Percentiles rank a stretch among this genome's conserved stretches.
These are phyloP conservation scores for Hypoxylon sp. DNA, from an alignment of 2,329 filamentous ascomycete species.

Conservation along the genomic window DNA sequence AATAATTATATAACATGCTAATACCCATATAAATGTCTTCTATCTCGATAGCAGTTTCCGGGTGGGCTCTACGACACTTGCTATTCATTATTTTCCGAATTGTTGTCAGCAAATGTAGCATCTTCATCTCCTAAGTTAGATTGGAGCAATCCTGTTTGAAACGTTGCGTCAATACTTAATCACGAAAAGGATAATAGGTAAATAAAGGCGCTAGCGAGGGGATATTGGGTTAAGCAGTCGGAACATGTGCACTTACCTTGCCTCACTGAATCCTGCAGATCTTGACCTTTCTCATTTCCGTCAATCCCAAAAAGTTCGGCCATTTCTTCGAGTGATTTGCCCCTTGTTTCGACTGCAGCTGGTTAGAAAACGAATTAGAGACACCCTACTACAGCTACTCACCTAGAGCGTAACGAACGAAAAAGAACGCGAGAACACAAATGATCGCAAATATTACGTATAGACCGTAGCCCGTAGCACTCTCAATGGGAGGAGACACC, in stretches of 20 bases:
- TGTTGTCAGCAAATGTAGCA: slow-evolving; percentile 25
- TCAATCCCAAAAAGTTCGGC: slow-evolving; percentile 49
- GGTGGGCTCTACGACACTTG: not conserved
- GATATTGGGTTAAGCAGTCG: not conserved
- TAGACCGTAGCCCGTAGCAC: slow-evolving; percentile 50
- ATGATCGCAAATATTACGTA: slow-evolving; percentile 50
- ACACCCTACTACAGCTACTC: slow-evolving; percentile 10
- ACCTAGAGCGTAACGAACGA: slow-evolving; percentile 50
- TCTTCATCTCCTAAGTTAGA: slow-evolving; percentile 31
- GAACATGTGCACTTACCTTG: slow-evolving; percentile 37
- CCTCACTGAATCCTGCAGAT: slow-evolving; percentile 26
- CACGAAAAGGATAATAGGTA: not conserved
- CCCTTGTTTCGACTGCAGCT: slow-evolving; percentile 44
- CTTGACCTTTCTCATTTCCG: slow-evolving; percentile 37
- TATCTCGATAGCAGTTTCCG: not conserved
- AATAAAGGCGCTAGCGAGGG: not conserved
- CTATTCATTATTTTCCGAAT: slow-evolving; percentile 24
- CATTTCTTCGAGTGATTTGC: slow-evolving; percentile 50
- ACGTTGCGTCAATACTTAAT: slow-evolving; percentile 7
- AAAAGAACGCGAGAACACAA: slow-evolving; percentile 51
- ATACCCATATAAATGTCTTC: not conserved
- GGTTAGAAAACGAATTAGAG: slow-evolving; percentile 14
- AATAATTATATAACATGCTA: not conserved
- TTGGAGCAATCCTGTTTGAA: slow-evolving; percentile 30
- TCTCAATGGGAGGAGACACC: slow-evolving; percentile 49